Conservation (phyloP, 257 asterid genomes). For the Nicotiana tabacum region DNA sequence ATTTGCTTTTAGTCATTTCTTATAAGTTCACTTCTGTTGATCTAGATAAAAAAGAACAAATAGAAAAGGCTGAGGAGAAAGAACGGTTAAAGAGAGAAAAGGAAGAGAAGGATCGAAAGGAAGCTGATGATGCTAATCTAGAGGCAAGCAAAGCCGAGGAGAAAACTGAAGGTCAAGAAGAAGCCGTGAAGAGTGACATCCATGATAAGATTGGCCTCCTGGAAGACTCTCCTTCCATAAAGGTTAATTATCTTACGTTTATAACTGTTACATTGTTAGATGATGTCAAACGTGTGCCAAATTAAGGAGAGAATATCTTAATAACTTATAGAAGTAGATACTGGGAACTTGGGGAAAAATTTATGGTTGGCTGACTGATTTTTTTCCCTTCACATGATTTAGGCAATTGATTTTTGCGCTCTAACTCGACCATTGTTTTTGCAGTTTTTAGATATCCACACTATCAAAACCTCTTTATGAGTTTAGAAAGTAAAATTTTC, state of each 20-base stretch:
- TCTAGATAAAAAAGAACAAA: conserved; percentile 78
- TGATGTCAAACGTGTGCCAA: neutral
- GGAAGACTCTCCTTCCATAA: conserved; percentile 36
- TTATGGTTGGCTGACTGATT: neutral
- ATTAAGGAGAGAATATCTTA: neutral
- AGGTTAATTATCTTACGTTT: conserved; percentile 29
- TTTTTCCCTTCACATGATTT: neutral
- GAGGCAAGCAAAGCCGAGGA: conserved; percentile 33
- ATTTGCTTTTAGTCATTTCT: neutral
- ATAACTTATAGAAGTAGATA: neutral
- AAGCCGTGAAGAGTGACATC: conserved; percentile 32
- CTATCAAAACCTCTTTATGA: neutral
- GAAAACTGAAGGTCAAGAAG: conserved; percentile 34
- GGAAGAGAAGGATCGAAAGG: conserved; percentile 63
- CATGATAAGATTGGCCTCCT: conserved; percentile 37
- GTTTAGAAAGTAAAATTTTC: neutral
- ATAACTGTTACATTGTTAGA: neutral
- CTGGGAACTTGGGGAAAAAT: neutral
- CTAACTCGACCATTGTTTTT: neutral
- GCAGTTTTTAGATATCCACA: neutral
- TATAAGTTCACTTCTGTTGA: conserved; percentile 5
- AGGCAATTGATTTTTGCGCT: neutral
- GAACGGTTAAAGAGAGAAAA: conserved; percentile 77
- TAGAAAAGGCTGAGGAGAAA: conserved; percentile 87
- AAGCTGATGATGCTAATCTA: conserved; percentile 48